A percentile compares a stretch with the other conserved stretches of the same genome.
phyloP scores from a whole-genome alignment of 2,329 filamentous ascomycete genomes.

The Westerdykella sp. region DNA sequence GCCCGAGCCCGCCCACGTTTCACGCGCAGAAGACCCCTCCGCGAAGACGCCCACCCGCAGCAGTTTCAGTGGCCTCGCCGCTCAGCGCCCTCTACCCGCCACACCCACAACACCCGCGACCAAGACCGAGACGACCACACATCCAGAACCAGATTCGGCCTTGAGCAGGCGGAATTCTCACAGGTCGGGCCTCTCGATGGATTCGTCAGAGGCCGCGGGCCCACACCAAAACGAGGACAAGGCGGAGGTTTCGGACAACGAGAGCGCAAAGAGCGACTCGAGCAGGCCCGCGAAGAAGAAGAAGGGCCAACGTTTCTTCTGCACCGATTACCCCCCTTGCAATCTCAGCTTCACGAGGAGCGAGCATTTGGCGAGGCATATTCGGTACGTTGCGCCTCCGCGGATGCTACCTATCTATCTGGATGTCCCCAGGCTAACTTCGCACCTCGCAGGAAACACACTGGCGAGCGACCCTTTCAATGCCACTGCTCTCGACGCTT shows the following conservation, averaged over 20 bases:
- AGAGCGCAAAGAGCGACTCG: slow-evolving; percentile 50
- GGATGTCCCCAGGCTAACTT: slow-evolving; percentile 18
- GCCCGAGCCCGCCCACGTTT: slow-evolving; percentile 33
- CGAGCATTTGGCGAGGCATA: slow-evolving; percentile 90
- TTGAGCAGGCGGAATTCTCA: slow-evolving; percentile 50
- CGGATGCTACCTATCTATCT: neutral
- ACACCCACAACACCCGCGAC: slow-evolving; percentile 42
- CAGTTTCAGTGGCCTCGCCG: slow-evolving; percentile 43
- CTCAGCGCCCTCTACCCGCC: slow-evolving; percentile 43
- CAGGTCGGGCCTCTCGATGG: slow-evolving; percentile 54
- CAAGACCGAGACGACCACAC: slow-evolving; percentile 40
- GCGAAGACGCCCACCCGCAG: slow-evolving; percentile 60
- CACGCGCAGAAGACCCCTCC: slow-evolving; percentile 26
- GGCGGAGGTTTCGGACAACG: slow-evolving; percentile 44
- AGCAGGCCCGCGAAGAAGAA: slow-evolving; percentile 86
- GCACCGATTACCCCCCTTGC: slow-evolving; percentile 89
- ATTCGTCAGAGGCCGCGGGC: slow-evolving; percentile 68
- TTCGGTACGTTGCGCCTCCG: slow-evolving; percentile 55
- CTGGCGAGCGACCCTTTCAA: slow-evolving; percentile 91
- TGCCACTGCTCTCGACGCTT: slow-evolving; percentile 93
- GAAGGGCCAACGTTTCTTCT: slow-evolving; percentile 93
- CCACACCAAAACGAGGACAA: slow-evolving; percentile 69
- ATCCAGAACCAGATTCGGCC: slow-evolving; percentile 31
- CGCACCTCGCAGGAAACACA: slow-evolving; percentile 68
- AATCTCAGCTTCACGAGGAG: slow-evolving; percentile 92